A percentile compares a stretch with the other conserved stretches of the same genome.
These are phyloP conservation scores for Pyrenochaeta sp. DNA, from an alignment of 2,329 filamentous ascomycete genomes.

Conservation along the genomic window DNA sequence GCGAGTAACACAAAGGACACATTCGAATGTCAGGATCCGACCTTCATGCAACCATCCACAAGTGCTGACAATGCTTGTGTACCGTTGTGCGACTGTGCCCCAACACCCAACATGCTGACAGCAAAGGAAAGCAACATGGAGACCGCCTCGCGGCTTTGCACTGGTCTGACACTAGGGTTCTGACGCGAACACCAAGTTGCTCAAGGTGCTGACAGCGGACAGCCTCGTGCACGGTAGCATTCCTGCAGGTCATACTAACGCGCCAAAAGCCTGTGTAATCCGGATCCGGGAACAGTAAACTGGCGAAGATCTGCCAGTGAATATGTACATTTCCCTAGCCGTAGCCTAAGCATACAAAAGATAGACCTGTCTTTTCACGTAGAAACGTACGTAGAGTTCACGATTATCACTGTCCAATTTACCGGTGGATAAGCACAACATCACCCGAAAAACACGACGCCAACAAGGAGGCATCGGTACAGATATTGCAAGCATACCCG, in stretches of 20 bases:
- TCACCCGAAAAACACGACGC: neutral
- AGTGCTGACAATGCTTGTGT: conserved; percentile 8
- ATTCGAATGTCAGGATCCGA: conserved; percentile 2
- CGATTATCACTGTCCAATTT: neutral
- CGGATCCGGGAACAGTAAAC: neutral
- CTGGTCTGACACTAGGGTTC: neutral
- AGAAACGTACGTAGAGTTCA: neutral
- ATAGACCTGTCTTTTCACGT: neutral
- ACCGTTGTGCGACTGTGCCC: conserved; percentile 1
- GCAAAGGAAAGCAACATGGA: neutral
- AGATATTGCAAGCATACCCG: conserved; percentile 14
- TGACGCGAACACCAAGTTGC: neutral
- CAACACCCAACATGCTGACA: conserved; percentile 3
- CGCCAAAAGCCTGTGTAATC: neutral
- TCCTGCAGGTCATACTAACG: neutral
- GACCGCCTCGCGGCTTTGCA: neutral
- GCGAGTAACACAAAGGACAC: conserved; percentile 1
- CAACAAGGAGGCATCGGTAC: conserved; percentile 4
- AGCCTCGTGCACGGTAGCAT: conserved; percentile 1
- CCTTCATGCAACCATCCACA: conserved; percentile 7
- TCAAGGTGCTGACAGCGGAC: conserved; percentile 1
- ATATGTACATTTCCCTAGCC: neutral
- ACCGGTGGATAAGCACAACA: neutral
- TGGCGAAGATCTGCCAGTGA: neutral
- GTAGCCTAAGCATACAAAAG: neutral